These are phyloP conservation scores for Salvia splendens DNA, from an alignment of 257 asterid genomes.

Conservation along the genomic window DNA sequence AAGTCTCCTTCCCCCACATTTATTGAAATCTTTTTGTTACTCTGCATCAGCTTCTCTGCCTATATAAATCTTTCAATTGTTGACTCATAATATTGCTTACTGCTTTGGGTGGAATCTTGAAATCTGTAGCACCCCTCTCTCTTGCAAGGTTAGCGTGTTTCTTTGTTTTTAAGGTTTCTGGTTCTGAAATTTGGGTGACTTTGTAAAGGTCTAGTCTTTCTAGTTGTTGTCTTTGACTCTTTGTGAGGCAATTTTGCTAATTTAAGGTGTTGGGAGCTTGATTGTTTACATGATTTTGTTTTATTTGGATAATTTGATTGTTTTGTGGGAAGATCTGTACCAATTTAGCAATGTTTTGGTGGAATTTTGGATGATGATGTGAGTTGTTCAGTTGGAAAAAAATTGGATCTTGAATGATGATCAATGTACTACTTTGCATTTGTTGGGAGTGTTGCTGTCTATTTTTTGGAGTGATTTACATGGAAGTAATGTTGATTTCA, in stretches of 20 bases:
- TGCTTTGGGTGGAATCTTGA: constrained; percentile 5
- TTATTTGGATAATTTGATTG: not conserved
- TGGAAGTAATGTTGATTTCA: constrained; percentile 3
- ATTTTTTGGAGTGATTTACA: not conserved
- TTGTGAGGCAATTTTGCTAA: not conserved
- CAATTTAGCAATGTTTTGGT: not conserved
- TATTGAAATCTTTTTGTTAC: constrained; percentile 1
- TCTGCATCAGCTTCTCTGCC: constrained; percentile 12
- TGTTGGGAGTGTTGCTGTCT: not conserved
- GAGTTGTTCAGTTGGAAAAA: not conserved
- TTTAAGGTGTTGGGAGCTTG: constrained; percentile 28
- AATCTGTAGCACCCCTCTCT: constrained; percentile 24
- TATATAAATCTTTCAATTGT: not conserved
- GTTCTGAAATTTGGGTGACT: not conserved
- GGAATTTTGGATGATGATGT: constrained; percentile 2
- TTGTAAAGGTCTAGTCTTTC: constrained; percentile 6
- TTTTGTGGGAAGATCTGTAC: constrained; percentile 16
- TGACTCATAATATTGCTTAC: not conserved
- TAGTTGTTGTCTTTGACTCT: not conserved
- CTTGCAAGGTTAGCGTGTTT: constrained; percentile 30
- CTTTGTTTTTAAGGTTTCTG: not conserved
- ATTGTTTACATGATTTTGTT: not conserved
- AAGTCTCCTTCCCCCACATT: not conserved
- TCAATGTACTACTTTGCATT: constrained; percentile 26
- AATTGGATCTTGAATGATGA: constrained; percentile 21